Evolutionary conservation across 257 asterid species (phyloP), one percentile per base, ranked within the genome.

Genomic region (Oldenlandia corymbosa): DNA sequence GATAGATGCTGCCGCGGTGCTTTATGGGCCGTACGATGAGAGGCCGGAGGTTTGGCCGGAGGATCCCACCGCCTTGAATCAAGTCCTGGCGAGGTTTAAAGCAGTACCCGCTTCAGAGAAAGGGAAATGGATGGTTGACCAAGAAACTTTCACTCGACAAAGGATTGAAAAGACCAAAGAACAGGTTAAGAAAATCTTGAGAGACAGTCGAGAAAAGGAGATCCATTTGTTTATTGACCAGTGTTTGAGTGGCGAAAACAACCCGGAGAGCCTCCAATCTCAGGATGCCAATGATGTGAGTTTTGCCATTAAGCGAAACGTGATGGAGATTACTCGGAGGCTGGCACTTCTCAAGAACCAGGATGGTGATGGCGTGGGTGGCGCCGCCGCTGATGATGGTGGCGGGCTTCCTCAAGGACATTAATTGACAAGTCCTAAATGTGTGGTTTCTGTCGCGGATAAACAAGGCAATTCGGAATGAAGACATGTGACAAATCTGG

Each of bases 41-140:
- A 26, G 28, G 6, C 42, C 56, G 2, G 45, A 41, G 49, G 45
- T 62, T 12, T 73, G 60, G 68, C 70, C 77, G 11, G 23, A 48
- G 2, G 32, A 11, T 12, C 60, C 9, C n/a, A 61, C 27, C 1
- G 62, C 36, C 4, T 12, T 51, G 50, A 16, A 36, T 4, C 24
- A 14, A 2, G 71, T 62, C 43, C 28, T 72, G 9, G 36, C 30
- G 4, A 60, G 12, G 39, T 72, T 43, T 43, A 32, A 26, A 53
- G 21, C 1, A 2, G 28, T 67, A 13, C n/a, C 77, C 0, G 34
- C 20, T 13, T 0, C 12, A 0, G 61, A 51, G 6, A 60, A 27
- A 10, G 3, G 14, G 0, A 31, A 27, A 21, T 18, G 18, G 7
- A 68, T 34, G 69, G n/a, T 51, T 39, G 46, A 49, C 12, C 62